Percentiles rank a stretch among this genome's conserved stretches.
phyloP scores from a whole-genome alignment of 805 yeast species.

The Debaryomyces hansenii region DNA sequence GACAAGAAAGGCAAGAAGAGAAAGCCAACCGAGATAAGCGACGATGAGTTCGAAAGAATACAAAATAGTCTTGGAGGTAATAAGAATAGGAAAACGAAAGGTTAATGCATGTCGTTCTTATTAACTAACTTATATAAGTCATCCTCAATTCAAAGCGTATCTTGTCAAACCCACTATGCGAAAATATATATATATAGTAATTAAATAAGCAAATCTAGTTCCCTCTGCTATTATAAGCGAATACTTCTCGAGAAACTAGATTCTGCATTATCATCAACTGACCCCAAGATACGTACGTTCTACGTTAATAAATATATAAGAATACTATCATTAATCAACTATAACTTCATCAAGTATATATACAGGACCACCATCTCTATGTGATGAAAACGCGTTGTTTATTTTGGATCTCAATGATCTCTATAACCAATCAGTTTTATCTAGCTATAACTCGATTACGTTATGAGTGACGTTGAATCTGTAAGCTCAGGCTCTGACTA shows the following conservation, averaged over 20 bases:
- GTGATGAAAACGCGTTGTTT: not conserved
- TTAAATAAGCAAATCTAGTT: no score
- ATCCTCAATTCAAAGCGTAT: not conserved
- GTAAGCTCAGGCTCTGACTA: constrained; percentile 11
- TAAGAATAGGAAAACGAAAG: constrained; percentile 1
- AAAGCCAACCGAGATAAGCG: constrained; percentile 38
- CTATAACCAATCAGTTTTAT: no score
- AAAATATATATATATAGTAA: no score
- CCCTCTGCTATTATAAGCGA: no score
- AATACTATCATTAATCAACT: not conserved
- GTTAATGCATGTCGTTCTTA: not conserved
- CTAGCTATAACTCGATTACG: not conserved
- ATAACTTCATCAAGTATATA: no score
- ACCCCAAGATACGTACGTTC: no score
- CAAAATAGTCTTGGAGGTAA: constrained; percentile 37
- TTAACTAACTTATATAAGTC: not conserved
- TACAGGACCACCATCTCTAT: no score
- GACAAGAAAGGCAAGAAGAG: constrained; percentile 36
- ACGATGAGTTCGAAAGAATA: constrained; percentile 50
- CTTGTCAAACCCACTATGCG: not conserved
- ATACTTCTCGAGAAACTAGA: no score
- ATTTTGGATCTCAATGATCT: not conserved
- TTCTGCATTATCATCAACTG: no score
- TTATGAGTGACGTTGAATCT: constrained; percentile 12
- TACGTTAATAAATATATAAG: no score